Evolutionary conservation across 352 stramenopile species (phyloP), one percentile per base, ranked within the genome.

Genomic region (Aphanomyces cochlioides): DNA sequence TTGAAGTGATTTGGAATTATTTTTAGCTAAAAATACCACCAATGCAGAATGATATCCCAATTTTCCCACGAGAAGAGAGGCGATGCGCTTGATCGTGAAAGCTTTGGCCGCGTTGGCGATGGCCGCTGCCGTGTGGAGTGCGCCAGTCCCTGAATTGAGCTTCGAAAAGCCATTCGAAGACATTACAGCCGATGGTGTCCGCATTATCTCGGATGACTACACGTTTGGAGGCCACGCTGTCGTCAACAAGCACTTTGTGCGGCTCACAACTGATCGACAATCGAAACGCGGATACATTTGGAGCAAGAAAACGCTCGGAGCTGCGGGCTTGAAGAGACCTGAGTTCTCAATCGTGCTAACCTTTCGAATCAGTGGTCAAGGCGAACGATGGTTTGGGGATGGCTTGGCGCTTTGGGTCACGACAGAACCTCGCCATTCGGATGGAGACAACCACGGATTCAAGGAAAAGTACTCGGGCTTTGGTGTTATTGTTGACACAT

Each of bases 331-430:
- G 5, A 13, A 37, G 10, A 68, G 69, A 19, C 78, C 78, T 45
- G 84, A 93, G 67, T 93, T 95, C 71, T 81, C 84, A 47, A 75
- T 87, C 47, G 80, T 93, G 56, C 69, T 95, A 47, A 93, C 84
- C 60, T 93, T 93, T 76, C 87, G 87, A 66, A 93, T 95, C 76
- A 90, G 81, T 56, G 87, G 87, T 47, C 87, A 95, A 61, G 84
- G 78, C 39, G 78, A 85, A 72, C 59, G 72, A 8, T 92, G 82
- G 85, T 95, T 85, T 48, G 87, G 87, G 66, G 87, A 95, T 66
- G 87, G 85, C 3, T 74, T 95, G 64, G 84, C 78, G 65, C 83
- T 95, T 41, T 95, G 85, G 85, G 74, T 95, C 74, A 95, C 87
- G 10, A 86, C 74, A 8, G 77, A 77, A 36, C 64, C 74, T 21